Evolutionary conservation across 495 filamentous ascomycete genomes (phyloP), one percentile per base, ranked within the genome.

Genomic region (Podospora pseudoanserina): DNA sequence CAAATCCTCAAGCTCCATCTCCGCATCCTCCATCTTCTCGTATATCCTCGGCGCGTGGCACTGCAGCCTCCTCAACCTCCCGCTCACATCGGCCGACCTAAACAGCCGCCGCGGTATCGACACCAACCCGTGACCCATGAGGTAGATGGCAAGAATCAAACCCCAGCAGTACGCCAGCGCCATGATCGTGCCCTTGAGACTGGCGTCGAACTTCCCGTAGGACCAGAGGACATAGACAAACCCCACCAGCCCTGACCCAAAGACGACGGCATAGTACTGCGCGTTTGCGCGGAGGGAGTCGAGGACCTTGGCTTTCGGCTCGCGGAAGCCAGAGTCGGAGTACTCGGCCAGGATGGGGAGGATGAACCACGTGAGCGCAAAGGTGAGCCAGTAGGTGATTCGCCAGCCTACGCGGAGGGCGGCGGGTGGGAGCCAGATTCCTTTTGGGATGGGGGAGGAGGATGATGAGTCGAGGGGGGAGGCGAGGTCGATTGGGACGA

Each of bases 51-150:
- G 92, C 5, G 95, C 95, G 67, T 90, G 85, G 3, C 85, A 79
- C 74, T 98, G 93, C 20, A 97, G 80, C 32, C 89, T 83, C 64
- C 87, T 86, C 56, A 99, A 75, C 60, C 88, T 86, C 60, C 85
- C 86, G 73, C 89, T 90, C 63, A 90, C 84, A 71, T 88, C 90
- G 16, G 92, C 88, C 72, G 90, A 91, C 59, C 88, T 86, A 74
- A 93, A 89, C 1, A 99, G 78, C 19, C 86, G 85, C 71, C 94
- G 86, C 5, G 95, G 95, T 60, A 98, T 90, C 15, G 95, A 90
- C 56, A 99, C 95, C 53, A 98, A 82, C 11, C 95, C 95, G 72
- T 99, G 94, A 6, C 95, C 95, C 95, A 99, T 97, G 23, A 99
- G 84, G 74, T 94, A 97, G 66, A 98, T 97, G 18, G 93, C 95